Percentiles rank a stretch among this genome's conserved stretches.
Conservation (phyloP, 176 grass and related monocot genomes). For the Musa itinerans region DNA sequence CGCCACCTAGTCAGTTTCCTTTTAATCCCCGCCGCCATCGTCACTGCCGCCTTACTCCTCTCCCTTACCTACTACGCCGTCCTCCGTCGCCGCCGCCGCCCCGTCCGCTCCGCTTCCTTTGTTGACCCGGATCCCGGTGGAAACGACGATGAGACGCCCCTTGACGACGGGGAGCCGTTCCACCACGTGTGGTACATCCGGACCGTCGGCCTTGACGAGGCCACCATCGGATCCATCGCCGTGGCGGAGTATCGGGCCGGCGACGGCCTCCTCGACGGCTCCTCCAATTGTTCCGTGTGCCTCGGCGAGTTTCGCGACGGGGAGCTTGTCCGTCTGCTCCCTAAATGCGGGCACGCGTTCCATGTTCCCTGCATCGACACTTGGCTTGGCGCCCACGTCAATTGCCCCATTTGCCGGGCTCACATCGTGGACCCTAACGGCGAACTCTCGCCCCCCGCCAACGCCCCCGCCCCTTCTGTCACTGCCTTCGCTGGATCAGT, state of each 20-base stretch:
- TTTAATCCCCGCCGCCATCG: conserved; percentile 21
- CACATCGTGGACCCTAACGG: conserved; percentile 25
- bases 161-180: conserved; percentile 9
- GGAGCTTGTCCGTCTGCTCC: conserved; percentile 74
- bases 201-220: conserved; percentile 74
- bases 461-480: neutral
- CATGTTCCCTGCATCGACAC: conserved; percentile 72
- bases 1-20: neutral
- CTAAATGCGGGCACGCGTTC: conserved; percentile 83
- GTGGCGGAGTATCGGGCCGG: conserved; percentile 43
- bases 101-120: conserved; percentile 17
- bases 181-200: conserved; percentile 90
- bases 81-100: conserved; percentile 22
- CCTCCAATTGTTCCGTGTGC: conserved; percentile 65
- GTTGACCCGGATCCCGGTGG: neutral
- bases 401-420: conserved; percentile 78
- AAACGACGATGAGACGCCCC: neutral
- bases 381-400: conserved; percentile 80
- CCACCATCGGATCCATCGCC: conserved; percentile 57
- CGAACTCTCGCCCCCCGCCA: neutral
- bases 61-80: conserved; percentile 30
- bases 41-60: conserved; percentile 33
- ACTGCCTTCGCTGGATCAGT: neutral
- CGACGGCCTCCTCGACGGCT: conserved; percentile 7
- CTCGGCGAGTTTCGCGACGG: conserved; percentile 63